These are phyloP conservation scores for Thalassia testudinum DNA, from an alignment of 116 monocot genomes.

Conservation along the genomic window DNA sequence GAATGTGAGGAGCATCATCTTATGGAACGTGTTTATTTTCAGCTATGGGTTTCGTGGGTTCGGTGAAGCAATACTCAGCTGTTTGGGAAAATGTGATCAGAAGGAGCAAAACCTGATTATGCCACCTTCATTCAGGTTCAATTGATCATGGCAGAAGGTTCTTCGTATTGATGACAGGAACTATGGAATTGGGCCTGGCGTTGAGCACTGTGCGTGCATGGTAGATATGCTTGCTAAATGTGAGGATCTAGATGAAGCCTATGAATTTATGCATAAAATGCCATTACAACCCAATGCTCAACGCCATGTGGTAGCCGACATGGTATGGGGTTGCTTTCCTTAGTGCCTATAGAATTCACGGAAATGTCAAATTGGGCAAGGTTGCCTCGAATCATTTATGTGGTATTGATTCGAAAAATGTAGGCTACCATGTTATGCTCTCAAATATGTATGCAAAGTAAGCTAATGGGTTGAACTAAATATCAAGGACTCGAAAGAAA, in stretches of 20 bases:
- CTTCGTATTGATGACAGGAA: slow-evolving; percentile 20
- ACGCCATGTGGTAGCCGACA: too few relatives aligned
- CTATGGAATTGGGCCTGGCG: slow-evolving; percentile 19
- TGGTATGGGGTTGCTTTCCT: slow-evolving; percentile 49
- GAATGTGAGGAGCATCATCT: slow-evolving; percentile 27
- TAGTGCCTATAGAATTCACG: slow-evolving; percentile 32
- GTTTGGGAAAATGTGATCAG: slow-evolving; percentile 18
- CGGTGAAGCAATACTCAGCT: slow-evolving; percentile 12
- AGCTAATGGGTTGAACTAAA: slow-evolving; percentile 20
- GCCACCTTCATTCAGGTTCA: slow-evolving; percentile 33
- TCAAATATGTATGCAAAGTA: slow-evolving; percentile 38
- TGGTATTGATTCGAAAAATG: slow-evolving; percentile 31
- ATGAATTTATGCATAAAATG: slow-evolving; percentile 28
- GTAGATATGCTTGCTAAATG: slow-evolving; percentile 32
- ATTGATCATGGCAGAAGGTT: slow-evolving; percentile 22
- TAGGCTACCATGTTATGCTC: slow-evolving; percentile 34
- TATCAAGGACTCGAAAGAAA: slow-evolving; percentile 15
- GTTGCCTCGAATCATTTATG: slow-evolving; percentile 16
- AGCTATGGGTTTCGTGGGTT: slow-evolving; percentile 23
- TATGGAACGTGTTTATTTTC: slow-evolving; percentile 33
- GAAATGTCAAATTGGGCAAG: slow-evolving; percentile 25
- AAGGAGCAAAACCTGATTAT: slow-evolving; percentile 16
- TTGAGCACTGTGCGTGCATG: slow-evolving; percentile 40
- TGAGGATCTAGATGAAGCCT: slow-evolving; percentile 25
- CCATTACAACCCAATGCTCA: slow-evolving; percentile 25